phyloP scores from a whole-genome alignment of 2,329 filamentous ascomycete species.

The Dactylonectria macrodidyma region DNA sequence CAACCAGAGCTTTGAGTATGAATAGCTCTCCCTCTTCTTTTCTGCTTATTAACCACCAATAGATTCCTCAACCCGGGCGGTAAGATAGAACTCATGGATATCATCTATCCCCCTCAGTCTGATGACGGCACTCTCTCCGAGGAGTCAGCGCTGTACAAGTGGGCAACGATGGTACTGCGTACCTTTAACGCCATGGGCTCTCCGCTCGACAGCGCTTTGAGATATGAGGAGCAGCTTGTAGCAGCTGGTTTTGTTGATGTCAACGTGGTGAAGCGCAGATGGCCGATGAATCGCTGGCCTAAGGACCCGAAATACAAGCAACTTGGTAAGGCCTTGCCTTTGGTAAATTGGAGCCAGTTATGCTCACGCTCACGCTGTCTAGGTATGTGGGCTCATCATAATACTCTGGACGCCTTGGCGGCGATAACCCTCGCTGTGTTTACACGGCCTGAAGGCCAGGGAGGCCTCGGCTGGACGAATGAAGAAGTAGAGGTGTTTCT shows the following conservation, averaged over 20 bases:
- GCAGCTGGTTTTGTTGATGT: conserved; percentile 25
- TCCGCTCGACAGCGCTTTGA: conserved; percentile 15
- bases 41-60: neutral
- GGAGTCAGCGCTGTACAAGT: conserved; percentile 20
- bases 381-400: conserved; percentile 6
- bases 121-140: conserved; percentile 18
- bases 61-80: conserved; percentile 28
- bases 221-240: conserved; percentile 31
- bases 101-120: conserved; percentile 29
- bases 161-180: conserved; percentile 17
- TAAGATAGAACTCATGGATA: conserved; percentile 32
- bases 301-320: conserved; percentile 38
- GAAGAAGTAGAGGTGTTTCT: neutral
- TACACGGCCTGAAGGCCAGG: neutral
- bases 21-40: neutral
- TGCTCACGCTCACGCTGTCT: neutral
- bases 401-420: neutral
- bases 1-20: conserved; percentile 22
- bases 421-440: conserved; percentile 10
- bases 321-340: conserved; percentile 24
- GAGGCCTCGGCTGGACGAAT: conserved; percentile 2
- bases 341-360: no score
- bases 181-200: conserved; percentile 8
- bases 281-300: conserved; percentile 30
- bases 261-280: conserved; percentile 18